phyloP scores from a whole-genome alignment of 1,284 basidiomycete species.

The Ceratobasidium sp. region DNA sequence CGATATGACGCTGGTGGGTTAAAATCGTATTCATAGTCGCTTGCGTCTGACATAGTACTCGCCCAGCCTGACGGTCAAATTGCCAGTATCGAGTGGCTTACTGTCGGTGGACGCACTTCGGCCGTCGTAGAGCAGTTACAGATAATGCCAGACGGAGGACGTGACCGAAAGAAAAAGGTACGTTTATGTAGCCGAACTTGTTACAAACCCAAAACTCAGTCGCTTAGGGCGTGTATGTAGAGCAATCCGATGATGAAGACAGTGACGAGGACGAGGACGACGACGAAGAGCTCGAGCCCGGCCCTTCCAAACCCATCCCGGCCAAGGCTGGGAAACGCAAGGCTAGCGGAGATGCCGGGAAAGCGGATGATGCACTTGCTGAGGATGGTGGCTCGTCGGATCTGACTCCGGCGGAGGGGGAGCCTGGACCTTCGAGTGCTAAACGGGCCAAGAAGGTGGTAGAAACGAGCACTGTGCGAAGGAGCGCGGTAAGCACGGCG shows the following conservation, averaged over 20 bases:
- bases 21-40: constrained; percentile 29
- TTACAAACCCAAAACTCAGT: background rate
- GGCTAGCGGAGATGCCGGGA: background rate
- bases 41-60: constrained; percentile 30
- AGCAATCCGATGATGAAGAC: background rate
- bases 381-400: constrained; percentile 11
- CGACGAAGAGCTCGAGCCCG: background rate
- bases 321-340: constrained; percentile 29
- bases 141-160: constrained; percentile 32
- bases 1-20: constrained; percentile 56
- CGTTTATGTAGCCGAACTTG: background rate
- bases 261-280: too few relatives aligned
- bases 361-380: constrained; percentile 1
- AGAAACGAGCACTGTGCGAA: background rate
- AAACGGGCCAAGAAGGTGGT: background rate
- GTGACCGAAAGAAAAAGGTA: constrained; percentile 10
- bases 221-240: background rate
- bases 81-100: constrained; percentile 78
- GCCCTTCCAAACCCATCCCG: constrained; percentile 18
- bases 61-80: constrained; percentile 69
- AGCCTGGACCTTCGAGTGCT: background rate
- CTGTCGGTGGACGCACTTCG: constrained; percentile 81
- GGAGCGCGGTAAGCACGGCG: constrained; percentile 19
- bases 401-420: constrained; percentile 10
- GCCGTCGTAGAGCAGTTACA: constrained; percentile 76